Evolutionary conservation across 768 basidiomycete genomes (phyloP), one percentile per base, ranked within the genome.

Genomic region (Plicaturopsis crispa): DNA sequence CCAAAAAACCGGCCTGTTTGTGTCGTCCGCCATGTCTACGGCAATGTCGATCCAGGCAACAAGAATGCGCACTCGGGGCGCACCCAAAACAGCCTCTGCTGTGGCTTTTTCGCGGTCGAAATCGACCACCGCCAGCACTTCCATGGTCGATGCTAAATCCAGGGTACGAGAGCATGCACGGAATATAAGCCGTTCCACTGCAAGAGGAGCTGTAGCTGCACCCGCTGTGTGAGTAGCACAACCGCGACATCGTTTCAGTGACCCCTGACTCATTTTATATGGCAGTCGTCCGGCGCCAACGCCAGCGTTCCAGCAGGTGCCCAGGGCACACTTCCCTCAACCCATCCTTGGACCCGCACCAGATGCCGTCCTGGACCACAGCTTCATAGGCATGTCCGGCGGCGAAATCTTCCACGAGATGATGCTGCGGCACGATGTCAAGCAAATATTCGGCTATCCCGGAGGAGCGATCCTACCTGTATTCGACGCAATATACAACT

Each of bases 341-440:
- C 56, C 64, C 24, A 38, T 58, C 18, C 45, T 59, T 24, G 55
- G 59, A 7, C 51, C 63, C 3, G 49, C 63, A 20, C 68, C 72
- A 1, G 68, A 66, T 45, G 62, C 65, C 16, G 69, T 69, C 28
- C 62, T 86, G 43, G 89, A 92, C 57, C 72, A 80, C 51, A 82
- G 85, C 6, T 98, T 99, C 54, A 73, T 98, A 39, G 96, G 94
- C 35, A 75, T 93, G 59, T 89, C 90, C 16, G 94, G 94, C 10
- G 94, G 94, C 19, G 77, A 97, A 61, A 97, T 99, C 56, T 96
- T 99, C 68, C 92, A 99, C 61, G 94, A 99, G 65, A 98, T 99
- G 94, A 94, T 99, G 89, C 80, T 93, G 44, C 75, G 94, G 33
- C 96, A 99, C 55, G 78, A 73, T 41, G 93, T 98, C 50, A 96